Percentiles rank a stretch among this genome's conserved stretches.
Evolutionary conservation across 2,329 filamentous ascomycete species (phyloP).

Genomic region (Sporothrix mexicana): DNA sequence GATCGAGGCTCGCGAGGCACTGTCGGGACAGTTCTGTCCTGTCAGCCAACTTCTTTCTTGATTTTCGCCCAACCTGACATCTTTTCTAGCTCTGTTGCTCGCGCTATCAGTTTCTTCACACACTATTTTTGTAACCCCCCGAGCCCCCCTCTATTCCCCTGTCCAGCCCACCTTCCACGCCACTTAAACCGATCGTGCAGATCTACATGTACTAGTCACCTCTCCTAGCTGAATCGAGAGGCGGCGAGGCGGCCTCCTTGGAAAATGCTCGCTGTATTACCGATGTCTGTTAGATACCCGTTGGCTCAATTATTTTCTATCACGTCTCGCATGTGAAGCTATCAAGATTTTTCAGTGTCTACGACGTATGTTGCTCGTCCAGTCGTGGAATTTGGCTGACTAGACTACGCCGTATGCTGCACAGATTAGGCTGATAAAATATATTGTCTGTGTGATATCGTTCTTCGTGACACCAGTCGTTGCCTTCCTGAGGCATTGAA

Average conservation of each 20-base stretch:
- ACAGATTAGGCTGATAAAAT: too few species aligned
- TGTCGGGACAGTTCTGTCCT: neutral
- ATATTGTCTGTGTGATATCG: too few species aligned
- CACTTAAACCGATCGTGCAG: conserved; percentile 21
- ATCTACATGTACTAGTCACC: neutral
- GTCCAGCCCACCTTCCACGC: conserved; percentile 17
- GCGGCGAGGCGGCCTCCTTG: conserved; percentile 4
- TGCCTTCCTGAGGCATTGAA: too few species aligned
- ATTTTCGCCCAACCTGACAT: conserved; percentile 11
- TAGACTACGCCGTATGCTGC: too few species aligned
- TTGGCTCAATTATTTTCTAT: too few species aligned
- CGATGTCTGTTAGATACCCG: too few species aligned
- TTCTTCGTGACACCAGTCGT: too few species aligned
- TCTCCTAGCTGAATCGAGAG: neutral
- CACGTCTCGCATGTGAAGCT: neutral
- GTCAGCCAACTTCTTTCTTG: neutral
- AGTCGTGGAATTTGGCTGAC: too few species aligned
- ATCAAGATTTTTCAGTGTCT: neutral
- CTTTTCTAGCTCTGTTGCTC: neutral
- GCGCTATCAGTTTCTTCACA: conserved; percentile 2
- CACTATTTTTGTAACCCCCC: neutral
- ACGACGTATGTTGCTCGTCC: too few species aligned
- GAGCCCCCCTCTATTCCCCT: conserved; percentile 20
- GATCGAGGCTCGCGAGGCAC: neutral
- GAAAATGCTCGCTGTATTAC: neutral